phyloP scores from a whole-genome alignment of 345 rosid genomes.

The Camelina neglecta region DNA sequence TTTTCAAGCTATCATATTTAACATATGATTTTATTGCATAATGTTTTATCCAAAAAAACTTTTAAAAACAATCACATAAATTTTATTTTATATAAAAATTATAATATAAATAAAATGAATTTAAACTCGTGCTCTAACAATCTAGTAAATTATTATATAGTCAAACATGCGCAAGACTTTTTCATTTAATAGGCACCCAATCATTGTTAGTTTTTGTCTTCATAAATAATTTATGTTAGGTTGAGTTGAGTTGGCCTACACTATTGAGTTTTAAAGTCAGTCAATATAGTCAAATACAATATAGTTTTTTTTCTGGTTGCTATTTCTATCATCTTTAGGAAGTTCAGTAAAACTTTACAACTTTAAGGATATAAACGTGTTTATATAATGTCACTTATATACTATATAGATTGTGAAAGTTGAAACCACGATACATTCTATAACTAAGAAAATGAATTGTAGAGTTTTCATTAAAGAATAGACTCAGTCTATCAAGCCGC shows the following conservation, averaged over 20 bases:
- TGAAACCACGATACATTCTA: constrained; percentile 23
- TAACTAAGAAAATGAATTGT: background rate
- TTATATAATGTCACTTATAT: constrained; percentile 23
- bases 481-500: constrained; percentile 33
- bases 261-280: constrained; percentile 27
- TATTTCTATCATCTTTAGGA: constrained; percentile 32
- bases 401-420: background rate
- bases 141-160: constrained; percentile 10
- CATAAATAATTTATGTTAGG: constrained; percentile 31
- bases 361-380: constrained; percentile 18
- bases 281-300: constrained; percentile 31
- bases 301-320: constrained; percentile 19
- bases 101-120: no score
- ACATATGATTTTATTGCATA: no score
- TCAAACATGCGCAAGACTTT: constrained; percentile 38
- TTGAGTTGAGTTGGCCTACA: constrained; percentile 44
- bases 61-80: no score
- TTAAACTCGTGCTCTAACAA: no score
- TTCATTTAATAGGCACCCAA: background rate
- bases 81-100: no score
- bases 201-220: constrained; percentile 20
- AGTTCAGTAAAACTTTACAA: constrained; percentile 8
- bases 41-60: no score
- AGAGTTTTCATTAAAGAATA: constrained; percentile 30
- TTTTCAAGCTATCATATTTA: no score